phyloP scores from a whole-genome alignment of 176 grass and related monocot species.

The Urochloa ruziziensis region DNA sequence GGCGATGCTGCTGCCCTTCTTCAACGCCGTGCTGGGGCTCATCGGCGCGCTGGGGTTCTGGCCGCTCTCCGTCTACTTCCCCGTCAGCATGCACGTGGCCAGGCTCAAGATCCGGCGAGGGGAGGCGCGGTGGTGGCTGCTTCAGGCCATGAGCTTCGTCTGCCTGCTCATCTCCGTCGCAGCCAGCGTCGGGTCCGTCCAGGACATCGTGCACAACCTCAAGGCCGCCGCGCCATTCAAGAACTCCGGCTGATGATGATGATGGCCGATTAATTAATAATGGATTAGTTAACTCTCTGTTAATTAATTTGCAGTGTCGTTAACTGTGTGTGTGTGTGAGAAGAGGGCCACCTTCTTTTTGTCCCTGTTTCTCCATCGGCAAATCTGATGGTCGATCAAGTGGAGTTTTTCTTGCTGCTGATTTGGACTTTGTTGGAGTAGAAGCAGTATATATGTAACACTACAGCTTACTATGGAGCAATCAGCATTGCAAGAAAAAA shows the following conservation, averaged over 20 bases:
- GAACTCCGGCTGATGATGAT: conserved; percentile 50
- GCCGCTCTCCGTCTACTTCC: conserved; percentile 98
- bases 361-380: not conserved
- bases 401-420: not conserved
- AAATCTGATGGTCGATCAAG: not conserved
- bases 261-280: not conserved
- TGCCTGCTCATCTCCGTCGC: conserved; percentile 85
- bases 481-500: not conserved
- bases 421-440: not conserved
- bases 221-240: conserved; percentile 72
- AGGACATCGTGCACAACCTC: conserved; percentile 94
- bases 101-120: conserved; percentile 56
- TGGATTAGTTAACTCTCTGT: conserved; percentile 2
- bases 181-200: conserved; percentile 77
- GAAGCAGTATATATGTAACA: not conserved
- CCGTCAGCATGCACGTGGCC: conserved; percentile 80
- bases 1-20: conserved; percentile 83
- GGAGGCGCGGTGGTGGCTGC: conserved; percentile 60
- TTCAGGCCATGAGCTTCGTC: conserved; percentile 85
- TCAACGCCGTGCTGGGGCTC: conserved; percentile 88
- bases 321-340: not conserved
- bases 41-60: conserved; percentile 94
- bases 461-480: not conserved
- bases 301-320: conserved; percentile 29
- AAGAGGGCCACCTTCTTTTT: not conserved